Evolutionary conservation across 768 basidiomycete species (phyloP), one percentile per base, ranked within the genome.

Genomic region (Auriscalpium vulgare): DNA sequence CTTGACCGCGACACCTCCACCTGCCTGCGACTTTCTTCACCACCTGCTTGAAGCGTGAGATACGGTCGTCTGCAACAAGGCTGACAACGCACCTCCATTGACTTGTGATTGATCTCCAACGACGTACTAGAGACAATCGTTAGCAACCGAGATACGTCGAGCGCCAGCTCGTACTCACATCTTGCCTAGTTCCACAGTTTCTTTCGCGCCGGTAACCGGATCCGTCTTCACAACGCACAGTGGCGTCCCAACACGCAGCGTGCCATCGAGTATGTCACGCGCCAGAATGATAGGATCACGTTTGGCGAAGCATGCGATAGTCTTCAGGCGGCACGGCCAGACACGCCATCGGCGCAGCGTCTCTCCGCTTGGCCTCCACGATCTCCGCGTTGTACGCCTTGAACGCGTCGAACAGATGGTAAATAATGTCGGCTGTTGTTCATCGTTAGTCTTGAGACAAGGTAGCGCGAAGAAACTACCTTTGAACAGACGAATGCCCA

Each of bases 231-330:
- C 91, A 21, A 98, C 97, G 66, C 93, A 94, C 47, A 99, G 71
- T 0, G 97, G 97, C 3, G 97, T 98, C 4, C 97, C 95, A 37
- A 95, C 78, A 17, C 94, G 84, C 64, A 99, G 70, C 0, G 85
- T 83, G 21, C 95, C 95, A 59, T 98, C 95, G 49, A 95, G 76
- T 64, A 99, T 95, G 69, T 98, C 95, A 95, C 92, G 62, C 95
- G n/a, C 95, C 51, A 98, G 74, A 59, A 98, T 95, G 67, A 98
- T 97, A 4, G 95, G 97, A 71, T 98, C 97, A 47, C 97, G 86
- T 72, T 95, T 94, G 72, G 89, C 89, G 70, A 98, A 99, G 16
- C 84, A 87, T n/a, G 91, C 88, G 59, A 99, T 90, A 59, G 75
- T 88, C 76, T 91, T 94, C 65, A 99, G 79, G 51, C 92, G 81